Evolutionary conservation across 2,329 filamentous ascomycete genomes (phyloP), one percentile per base, ranked within the genome.

Genomic region (Aspergillus flavus): DNA sequence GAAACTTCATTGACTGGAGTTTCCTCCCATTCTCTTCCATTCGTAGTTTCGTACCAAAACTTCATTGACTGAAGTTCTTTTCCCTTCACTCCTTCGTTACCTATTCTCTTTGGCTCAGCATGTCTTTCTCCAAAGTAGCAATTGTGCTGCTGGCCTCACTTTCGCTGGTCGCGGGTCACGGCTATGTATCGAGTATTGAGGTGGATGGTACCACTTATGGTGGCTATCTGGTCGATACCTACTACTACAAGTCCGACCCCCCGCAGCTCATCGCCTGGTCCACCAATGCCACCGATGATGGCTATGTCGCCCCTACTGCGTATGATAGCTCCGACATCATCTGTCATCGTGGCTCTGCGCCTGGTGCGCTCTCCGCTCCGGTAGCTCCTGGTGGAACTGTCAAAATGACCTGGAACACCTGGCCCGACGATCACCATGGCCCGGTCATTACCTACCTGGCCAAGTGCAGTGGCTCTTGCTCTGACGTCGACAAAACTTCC

Each of bases 401-500:
- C 69, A 78, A 82, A 52, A 75, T 90, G 56, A 81, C 85, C 67
- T 90, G 88, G 88, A 84, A 81, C 61, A 79, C 79, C n/a, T 91
- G 88, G 88, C 87, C 87, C 12, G 80, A 84, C 2, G 84, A 81
- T 48, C 85, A 91, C 78, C 81, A 87, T 62, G 86, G 86, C 1
- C 87, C 87, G 6, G 82, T 89, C 65, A 80, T 89, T 63, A 83
- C 84, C 74, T 89, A 89, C 78, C 79, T 89, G 7, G 87, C 87
- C 46, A 80, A 80, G 63, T 87, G 85, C 73, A 74, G 81, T 55
- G 83, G 81, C 28, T 81, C 85, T 71, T 88, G 84, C 72, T 78
- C 82, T 50, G 73, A 75, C 0, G 84, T 82, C 62, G 81, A 84
- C 72, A 84, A 85, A 72, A 77, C 73, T 0, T 71, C 77, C 3